Conservation (phyloP, 495 filamentous ascomycete genomes). For the Hypoxylon intermedium region DNA sequence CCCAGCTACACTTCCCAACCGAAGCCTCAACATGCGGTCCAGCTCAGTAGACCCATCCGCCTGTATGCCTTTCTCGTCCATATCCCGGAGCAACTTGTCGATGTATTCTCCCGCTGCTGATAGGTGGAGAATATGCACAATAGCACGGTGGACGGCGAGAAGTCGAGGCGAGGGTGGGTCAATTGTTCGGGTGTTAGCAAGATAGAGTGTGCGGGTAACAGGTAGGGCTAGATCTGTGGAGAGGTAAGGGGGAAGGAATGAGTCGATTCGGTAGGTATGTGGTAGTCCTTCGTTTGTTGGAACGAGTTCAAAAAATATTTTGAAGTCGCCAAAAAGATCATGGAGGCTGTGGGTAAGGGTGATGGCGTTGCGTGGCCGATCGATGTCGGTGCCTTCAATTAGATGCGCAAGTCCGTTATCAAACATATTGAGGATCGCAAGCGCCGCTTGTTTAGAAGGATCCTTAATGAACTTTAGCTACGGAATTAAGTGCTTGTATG, state of each 20-base stretch:
- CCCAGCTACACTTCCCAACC: conserved; percentile 24
- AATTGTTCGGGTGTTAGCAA: conserved; percentile 39
- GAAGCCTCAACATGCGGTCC: too few species aligned
- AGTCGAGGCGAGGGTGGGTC: conserved; percentile 44
- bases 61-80: conserved; percentile 36
- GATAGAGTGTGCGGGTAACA: conserved; percentile 30
- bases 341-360: conserved; percentile 32
- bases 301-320: conserved; percentile 37
- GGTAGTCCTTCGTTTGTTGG: conserved; percentile 7
- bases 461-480: conserved; percentile 17
- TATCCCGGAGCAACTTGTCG: conserved; percentile 38
- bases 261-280: conserved; percentile 37
- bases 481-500: conserved; percentile 9
- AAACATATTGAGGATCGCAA: conserved; percentile 40
- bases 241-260: conserved; percentile 8
- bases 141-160: conserved; percentile 43
- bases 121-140: conserved; percentile 47
- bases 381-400: conserved; percentile 35
- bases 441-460: conserved; percentile 21
- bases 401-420: conserved; percentile 32
- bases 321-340: conserved; percentile 36
- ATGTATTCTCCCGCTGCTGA: conserved; percentile 45
- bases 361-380: conserved; percentile 37
- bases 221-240: conserved; percentile 5
- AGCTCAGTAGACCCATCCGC: conserved; percentile 41